Conservation (phyloP, 2,329 filamentous ascomycete genomes). For the Penicillium sp. region DNA sequence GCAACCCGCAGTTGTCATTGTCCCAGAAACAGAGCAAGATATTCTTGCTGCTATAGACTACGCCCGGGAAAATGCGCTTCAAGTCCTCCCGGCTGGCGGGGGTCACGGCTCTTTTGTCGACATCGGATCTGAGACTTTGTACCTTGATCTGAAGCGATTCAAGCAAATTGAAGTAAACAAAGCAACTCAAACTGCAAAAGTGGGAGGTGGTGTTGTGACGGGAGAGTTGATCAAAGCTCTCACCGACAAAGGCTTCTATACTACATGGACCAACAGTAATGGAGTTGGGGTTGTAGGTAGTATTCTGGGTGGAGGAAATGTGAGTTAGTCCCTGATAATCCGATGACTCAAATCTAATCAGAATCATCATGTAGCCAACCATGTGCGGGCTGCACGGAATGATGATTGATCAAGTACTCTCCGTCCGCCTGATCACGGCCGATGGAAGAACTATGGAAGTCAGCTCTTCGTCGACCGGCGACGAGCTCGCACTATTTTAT, state of each 20-base stretch:
- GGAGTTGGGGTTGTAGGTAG: not conserved
- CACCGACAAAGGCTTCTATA: not conserved
- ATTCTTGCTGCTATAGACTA: not conserved
- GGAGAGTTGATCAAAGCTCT: not conserved
- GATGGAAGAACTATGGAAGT: not conserved
- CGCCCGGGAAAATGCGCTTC: not conserved
- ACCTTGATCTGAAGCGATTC: not conserved
- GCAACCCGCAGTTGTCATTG: not conserved
- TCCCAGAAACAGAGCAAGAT: not conserved
- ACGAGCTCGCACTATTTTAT: not conserved
- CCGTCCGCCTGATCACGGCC: not conserved
- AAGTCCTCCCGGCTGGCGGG: not conserved
- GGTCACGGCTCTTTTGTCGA: not conserved
- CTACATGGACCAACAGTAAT: not conserved
- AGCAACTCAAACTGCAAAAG: not conserved
- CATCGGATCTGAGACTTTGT: not conserved
- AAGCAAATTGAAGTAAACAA: not conserved
- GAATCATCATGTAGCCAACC: not conserved
- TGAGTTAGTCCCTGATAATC: not conserved
- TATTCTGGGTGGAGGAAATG: not conserved
- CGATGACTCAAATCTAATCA: not conserved
- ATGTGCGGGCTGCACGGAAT: not conserved
- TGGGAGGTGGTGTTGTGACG: not conserved
- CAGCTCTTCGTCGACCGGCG: not conserved
- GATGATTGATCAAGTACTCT: not conserved